A percentile compares a stretch with the other conserved stretches of the same genome.
Conservation (phyloP, 208 protist species). For the Wallacemonas sp. region DNA sequence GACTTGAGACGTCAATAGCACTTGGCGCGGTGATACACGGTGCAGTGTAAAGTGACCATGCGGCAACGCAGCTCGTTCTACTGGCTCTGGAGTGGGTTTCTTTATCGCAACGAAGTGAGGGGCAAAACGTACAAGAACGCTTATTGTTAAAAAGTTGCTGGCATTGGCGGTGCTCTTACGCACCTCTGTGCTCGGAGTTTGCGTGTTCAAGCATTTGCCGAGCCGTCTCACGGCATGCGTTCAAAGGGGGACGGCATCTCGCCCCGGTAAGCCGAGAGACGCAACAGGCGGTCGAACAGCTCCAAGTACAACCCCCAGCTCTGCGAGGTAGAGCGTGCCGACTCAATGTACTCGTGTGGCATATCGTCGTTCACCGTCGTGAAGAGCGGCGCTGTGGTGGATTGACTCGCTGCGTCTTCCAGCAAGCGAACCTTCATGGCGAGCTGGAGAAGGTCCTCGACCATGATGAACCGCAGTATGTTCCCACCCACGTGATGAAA, state of each 20-base stretch:
- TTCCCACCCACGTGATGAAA: conserved; percentile 23
- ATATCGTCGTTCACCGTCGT: conserved; percentile 35
- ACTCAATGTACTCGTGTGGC: neutral
- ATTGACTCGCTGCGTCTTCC: neutral
- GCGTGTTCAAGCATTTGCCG: too few relatives aligned
- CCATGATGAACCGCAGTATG: conserved; percentile 25
- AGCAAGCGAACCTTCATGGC: conserved; percentile 16
- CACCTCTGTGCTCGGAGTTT: too few relatives aligned
- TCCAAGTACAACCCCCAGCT: neutral
- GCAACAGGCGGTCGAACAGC: neutral
- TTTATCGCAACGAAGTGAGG: too few relatives aligned
- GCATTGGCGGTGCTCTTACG: too few relatives aligned
- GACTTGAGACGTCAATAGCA: too few relatives aligned
- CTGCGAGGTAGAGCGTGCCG: neutral
- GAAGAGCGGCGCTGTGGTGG: conserved; percentile 21
- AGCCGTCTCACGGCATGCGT: neutral
- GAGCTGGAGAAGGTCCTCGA: conserved; percentile 25
- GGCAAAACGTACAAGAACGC: too few relatives aligned
- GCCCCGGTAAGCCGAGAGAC: neutral
- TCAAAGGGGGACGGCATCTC: neutral
- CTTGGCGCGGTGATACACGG: too few relatives aligned
- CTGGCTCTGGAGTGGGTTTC: too few relatives aligned
- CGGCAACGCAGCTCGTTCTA: too few relatives aligned
- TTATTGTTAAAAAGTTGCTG: too few relatives aligned
- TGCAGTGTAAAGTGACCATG: too few relatives aligned